phyloP scores from a whole-genome alignment of 2,329 filamentous ascomycete genomes.

The Cytospora piceae region DNA sequence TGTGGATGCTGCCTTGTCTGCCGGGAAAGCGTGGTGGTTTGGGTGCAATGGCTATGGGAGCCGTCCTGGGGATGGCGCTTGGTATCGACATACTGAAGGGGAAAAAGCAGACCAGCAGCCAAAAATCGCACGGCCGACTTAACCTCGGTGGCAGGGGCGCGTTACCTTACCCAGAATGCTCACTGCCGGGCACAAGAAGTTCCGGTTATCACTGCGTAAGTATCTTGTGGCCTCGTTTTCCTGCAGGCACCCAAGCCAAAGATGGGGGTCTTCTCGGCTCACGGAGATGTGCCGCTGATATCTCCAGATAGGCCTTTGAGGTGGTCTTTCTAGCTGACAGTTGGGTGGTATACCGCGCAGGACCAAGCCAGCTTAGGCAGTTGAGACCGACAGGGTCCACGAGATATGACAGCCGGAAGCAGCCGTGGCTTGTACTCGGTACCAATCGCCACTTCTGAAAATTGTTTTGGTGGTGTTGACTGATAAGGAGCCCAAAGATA shows the following conservation, averaged over 20 bases:
- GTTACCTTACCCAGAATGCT: conserved; percentile 23
- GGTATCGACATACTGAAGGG: conserved; percentile 56
- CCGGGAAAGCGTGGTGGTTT: conserved; percentile 55
- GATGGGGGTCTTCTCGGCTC: conserved; percentile 1
- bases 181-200: conserved; percentile 8
- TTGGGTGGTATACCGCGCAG: conserved; percentile 25
- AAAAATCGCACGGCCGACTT: conserved; percentile 5
- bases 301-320: conserved; percentile 25
- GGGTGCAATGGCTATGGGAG: conserved; percentile 68
- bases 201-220: conserved; percentile 18
- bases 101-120: conserved; percentile 27
- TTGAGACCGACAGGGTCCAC: conserved; percentile 23
- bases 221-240: conserved; percentile 14
- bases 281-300: conserved; percentile 20
- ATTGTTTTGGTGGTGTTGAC: conserved; percentile 17
- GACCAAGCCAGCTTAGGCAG: conserved; percentile 29
- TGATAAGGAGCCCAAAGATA: conserved; percentile 27
- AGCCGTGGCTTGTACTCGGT: conserved; percentile 16
- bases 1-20: conserved; percentile 53
- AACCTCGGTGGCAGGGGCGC: conserved; percentile 14
- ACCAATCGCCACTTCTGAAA: conserved; percentile 5
- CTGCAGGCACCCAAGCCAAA: conserved; percentile 19
- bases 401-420: conserved; percentile 27
- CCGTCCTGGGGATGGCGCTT: conserved; percentile 60
- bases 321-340: conserved; percentile 13